These are phyloP conservation scores for Penicillium occitanis DNA, from an alignment of 2,329 filamentous ascomycete species.

Conservation along the genomic window DNA sequence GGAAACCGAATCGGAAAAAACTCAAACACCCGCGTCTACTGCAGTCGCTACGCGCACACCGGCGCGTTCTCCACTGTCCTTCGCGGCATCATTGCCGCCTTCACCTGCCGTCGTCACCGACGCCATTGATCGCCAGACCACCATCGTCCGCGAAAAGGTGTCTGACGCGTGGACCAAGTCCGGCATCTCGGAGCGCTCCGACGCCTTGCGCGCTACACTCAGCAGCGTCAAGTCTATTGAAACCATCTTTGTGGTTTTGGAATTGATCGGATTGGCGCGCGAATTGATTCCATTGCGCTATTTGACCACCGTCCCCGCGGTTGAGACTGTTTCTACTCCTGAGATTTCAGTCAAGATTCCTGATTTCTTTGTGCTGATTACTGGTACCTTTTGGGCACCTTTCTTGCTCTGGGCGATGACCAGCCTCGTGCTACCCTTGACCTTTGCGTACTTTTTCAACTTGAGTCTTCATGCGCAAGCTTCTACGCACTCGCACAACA, in stretches of 20 bases:
- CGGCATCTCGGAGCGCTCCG: conserved; percentile 49
- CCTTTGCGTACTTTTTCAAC: conserved; percentile 88
- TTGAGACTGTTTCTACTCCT: conserved; percentile 55
- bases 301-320: conserved; percentile 69
- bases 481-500: conserved; percentile 26
- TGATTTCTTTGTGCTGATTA: conserved; percentile 76
- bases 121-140: conserved; percentile 66
- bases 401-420: conserved; percentile 74
- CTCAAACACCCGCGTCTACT: conserved; percentile 52
- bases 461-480: conserved; percentile 58
- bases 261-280: conserved; percentile 67
- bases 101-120: conserved; percentile 76
- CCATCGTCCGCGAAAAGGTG: conserved; percentile 37
- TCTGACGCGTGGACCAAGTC: conserved; percentile 37
- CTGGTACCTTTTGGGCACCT: conserved; percentile 78
- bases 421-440: conserved; percentile 66
- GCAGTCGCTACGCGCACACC: conserved; percentile 39
- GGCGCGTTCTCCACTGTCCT: conserved; percentile 45
- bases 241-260: conserved; percentile 65
- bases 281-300: conserved; percentile 71
- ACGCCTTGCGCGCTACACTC: conserved; percentile 66
- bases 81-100: conserved; percentile 71
- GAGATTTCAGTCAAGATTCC: conserved; percentile 68
- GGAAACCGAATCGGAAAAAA: conserved; percentile 34
- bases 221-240: conserved; percentile 70